Percentiles rank a stretch among this genome's conserved stretches.
Evolutionary conservation across 2,329 filamentous ascomycete species (phyloP).

Genomic region (Colletotrichum neosansevieriae): DNA sequence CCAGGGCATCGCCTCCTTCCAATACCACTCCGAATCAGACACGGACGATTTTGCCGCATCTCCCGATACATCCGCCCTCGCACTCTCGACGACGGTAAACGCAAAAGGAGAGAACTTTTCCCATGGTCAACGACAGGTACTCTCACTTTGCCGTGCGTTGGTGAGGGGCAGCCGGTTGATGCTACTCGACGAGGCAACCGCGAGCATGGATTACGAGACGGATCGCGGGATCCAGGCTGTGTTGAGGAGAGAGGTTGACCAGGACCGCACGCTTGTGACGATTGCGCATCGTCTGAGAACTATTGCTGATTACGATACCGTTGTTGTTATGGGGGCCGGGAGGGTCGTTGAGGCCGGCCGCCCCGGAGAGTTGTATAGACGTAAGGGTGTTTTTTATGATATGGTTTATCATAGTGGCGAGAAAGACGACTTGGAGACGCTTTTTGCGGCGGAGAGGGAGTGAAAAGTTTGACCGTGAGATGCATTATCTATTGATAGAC

Average conservation of each 20-base stretch:
- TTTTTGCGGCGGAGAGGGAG: conserved; percentile 45
- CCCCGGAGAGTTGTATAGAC: conserved; percentile 59
- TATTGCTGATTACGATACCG: conserved; percentile 71
- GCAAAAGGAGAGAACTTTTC: conserved; percentile 68
- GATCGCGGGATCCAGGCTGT: conserved; percentile 68
- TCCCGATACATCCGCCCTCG: conserved; percentile 44
- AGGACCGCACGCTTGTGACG: conserved; percentile 65
- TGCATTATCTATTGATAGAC: neutral
- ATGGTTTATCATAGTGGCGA: conserved; percentile 69
- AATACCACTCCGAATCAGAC: conserved; percentile 52
- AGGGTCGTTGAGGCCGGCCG: conserved; percentile 65
- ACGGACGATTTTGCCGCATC: conserved; percentile 43
- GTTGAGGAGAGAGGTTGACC: conserved; percentile 61
- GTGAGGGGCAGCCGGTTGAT: conserved; percentile 67
- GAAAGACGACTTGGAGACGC: conserved; percentile 57
- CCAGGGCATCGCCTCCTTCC: conserved; percentile 67
- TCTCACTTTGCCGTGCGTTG: conserved; percentile 68
- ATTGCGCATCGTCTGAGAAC: conserved; percentile 80
- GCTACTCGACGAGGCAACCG: conserved; percentile 70
- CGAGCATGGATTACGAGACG: conserved; percentile 70
- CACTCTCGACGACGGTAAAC: conserved; percentile 61
- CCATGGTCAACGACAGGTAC: conserved; percentile 69
- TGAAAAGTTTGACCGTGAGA: neutral
- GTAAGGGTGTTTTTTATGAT: conserved; percentile 62
- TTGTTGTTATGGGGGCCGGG: conserved; percentile 68